A percentile compares a stretch with the other conserved stretches of the same genome.
These are phyloP conservation scores for Lichtheimia ornata DNA, from an alignment of 371 early-diverging fungal species.

Conservation along the genomic window DNA sequence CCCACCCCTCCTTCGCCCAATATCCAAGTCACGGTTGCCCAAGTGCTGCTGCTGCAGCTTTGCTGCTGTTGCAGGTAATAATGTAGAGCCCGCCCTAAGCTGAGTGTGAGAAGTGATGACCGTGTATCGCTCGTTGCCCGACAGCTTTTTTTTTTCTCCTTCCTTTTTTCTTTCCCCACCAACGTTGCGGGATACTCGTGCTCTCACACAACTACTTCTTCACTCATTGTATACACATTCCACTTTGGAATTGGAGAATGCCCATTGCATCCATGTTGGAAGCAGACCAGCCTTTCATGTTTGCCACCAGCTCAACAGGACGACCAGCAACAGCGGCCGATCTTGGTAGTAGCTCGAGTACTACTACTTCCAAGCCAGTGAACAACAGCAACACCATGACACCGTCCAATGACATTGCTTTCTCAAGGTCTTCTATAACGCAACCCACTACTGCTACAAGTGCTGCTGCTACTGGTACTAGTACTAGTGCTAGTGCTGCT, in stretches of 20 bases:
- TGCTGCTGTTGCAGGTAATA: too few relatives aligned
- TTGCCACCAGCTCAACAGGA: conserved; percentile 20
- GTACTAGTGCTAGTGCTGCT: background rate
- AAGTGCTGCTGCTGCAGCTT: too few relatives aligned
- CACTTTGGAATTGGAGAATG: conserved; percentile 14
- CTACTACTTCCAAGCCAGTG: conserved; percentile 9
- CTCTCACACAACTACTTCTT: too few relatives aligned
- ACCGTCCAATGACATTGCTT: conserved; percentile 1
- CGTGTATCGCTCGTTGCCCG: too few relatives aligned
- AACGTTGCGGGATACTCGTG: too few relatives aligned
- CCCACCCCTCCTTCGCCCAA: too few relatives aligned
- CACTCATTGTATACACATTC: background rate
- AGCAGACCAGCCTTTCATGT: conserved; percentile 27
- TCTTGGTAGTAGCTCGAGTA: conserved; percentile 7
- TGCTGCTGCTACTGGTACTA: background rate
- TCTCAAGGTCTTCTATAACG: conserved; percentile 3
- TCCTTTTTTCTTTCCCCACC: too few relatives aligned
- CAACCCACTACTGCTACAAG: conserved; percentile 4
- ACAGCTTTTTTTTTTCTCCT: too few relatives aligned
- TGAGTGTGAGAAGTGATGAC: too few relatives aligned
- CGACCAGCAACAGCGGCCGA: conserved; percentile 23
- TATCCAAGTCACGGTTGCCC: too few relatives aligned
- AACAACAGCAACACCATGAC: background rate
- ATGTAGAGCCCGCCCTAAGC: too few relatives aligned
- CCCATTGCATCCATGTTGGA: conserved; percentile 32